A percentile compares a stretch with the other conserved stretches of the same genome.
Evolutionary conservation across 768 basidiomycete genomes (phyloP).

Genomic region (Collybiopsis confluens): DNA sequence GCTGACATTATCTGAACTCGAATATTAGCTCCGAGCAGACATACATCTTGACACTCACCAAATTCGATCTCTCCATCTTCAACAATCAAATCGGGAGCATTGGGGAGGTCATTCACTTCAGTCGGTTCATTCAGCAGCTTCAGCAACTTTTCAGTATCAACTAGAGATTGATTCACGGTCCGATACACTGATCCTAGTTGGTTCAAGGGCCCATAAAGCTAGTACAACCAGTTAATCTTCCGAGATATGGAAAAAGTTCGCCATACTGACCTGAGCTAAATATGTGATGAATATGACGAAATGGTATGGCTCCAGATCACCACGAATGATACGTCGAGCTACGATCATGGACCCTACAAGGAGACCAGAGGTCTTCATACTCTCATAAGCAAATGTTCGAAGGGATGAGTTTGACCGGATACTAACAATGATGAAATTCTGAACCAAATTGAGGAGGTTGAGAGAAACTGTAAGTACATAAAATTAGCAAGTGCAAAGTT

Average conservation of each 20-base stretch:
- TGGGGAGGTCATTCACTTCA: constrained; percentile 78
- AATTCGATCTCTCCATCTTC: constrained; percentile 83
- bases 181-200: constrained; percentile 79
- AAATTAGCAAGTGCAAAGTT: background rate
- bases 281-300: constrained; percentile 85
- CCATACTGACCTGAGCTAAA: constrained; percentile 55
- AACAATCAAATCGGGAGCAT: constrained; percentile 69
- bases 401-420: no score
- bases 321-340: constrained; percentile 58
- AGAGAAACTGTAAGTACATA: constrained; percentile 46
- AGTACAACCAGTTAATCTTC: constrained; percentile 10
- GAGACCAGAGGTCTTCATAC: constrained; percentile 65
- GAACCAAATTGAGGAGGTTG: constrained; percentile 71
- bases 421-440: constrained; percentile 77
- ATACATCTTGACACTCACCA: constrained; percentile 38
- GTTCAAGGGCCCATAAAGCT: constrained; percentile 73
- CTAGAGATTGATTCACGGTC: constrained; percentile 67
- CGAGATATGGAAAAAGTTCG: background rate
- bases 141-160: constrained; percentile 83
- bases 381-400: no score
- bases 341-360: constrained; percentile 81
- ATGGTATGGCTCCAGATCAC: constrained; percentile 46
- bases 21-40: background rate
- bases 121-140: constrained; percentile 76
- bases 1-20: constrained; percentile 65